Conservation (phyloP, 1,284 basidiomycete genomes). For the Pseudozyma pruni region DNA sequence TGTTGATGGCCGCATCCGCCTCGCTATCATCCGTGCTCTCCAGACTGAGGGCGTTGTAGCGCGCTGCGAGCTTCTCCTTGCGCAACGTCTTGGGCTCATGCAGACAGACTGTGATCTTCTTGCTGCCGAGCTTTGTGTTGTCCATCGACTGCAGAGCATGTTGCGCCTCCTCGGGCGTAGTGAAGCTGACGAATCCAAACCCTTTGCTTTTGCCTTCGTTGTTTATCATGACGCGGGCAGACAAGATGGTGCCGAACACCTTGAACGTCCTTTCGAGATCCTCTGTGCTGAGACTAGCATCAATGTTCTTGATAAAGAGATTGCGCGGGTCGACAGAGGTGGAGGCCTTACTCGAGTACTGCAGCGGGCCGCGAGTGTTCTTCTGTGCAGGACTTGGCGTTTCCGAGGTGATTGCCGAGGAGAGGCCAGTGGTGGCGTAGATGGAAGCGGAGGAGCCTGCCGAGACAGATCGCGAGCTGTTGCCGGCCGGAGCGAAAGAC, state of each 20-base stretch:
- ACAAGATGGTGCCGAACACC: conserved; percentile 68
- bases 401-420: conserved; percentile 7
- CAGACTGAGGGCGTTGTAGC: conserved; percentile 70
- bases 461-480: conserved; percentile 34
- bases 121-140: conserved; percentile 68
- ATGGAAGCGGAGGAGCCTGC: conserved; percentile 49
- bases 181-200: conserved; percentile 91
- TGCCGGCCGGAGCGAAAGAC: conserved; percentile 41
- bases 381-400: conserved; percentile 16
- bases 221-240: conserved; percentile 92
- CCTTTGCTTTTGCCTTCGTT: conserved; percentile 83
- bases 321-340: conserved; percentile 64
- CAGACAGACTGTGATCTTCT: conserved; percentile 83
- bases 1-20: conserved; percentile 15
- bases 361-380: conserved; percentile 29
- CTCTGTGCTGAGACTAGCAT: conserved; percentile 46
- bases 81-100: conserved; percentile 89
- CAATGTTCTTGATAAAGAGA: conserved; percentile 64
- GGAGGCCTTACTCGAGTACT: conserved; percentile 53
- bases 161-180: conserved; percentile 71
- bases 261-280: conserved; percentile 56
- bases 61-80: conserved; percentile 84
- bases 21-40: conserved; percentile 5
- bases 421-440: conserved; percentile 29
- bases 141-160: conserved; percentile 80